Percentiles rank a stretch among this genome's conserved stretches.
phyloP scores from a whole-genome alignment of 768 basidiomycete species.

The Naganishia vishniacii region DNA sequence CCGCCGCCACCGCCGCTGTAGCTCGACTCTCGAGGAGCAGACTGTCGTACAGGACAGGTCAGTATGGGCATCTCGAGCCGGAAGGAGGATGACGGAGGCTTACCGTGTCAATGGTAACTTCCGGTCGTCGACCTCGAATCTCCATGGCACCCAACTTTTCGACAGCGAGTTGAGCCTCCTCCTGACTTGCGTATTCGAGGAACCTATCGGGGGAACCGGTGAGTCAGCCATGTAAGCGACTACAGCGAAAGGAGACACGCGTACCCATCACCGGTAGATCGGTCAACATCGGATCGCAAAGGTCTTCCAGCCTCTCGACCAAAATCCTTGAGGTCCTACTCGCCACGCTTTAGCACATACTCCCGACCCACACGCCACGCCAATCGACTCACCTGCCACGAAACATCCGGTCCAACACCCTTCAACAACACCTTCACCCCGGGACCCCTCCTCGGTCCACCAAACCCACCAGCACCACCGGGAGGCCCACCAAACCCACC shows the following conservation, averaged over 20 bases:
- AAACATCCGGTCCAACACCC: conserved; percentile 30
- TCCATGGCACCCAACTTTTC: conserved; percentile 79
- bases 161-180: conserved; percentile 90
- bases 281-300: conserved; percentile 90
- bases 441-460: conserved; percentile 24
- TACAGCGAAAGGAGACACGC: conserved; percentile 34
- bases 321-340: conserved; percentile 92
- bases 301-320: conserved; percentile 90
- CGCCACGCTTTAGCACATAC: neutral
- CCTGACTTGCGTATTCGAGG: conserved; percentile 79
- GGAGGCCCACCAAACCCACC: conserved; percentile 61
- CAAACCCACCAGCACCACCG: conserved; percentile 42
- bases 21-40: conserved; percentile 16
- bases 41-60: conserved; percentile 54
- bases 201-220: conserved; percentile 55
- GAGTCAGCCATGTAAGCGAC: neutral
- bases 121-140: conserved; percentile 63
- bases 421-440: conserved; percentile 66
- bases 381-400: conserved; percentile 37
- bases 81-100: neutral
- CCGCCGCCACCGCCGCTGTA: conserved; percentile 30
- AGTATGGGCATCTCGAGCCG: conserved; percentile 52
- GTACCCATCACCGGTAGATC: conserved; percentile 82
- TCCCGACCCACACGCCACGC: too few species aligned
- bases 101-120: conserved; percentile 59